phyloP scores from a whole-genome alignment of 2,329 filamentous ascomycete genomes.

The Sordariomycetes sp. region DNA sequence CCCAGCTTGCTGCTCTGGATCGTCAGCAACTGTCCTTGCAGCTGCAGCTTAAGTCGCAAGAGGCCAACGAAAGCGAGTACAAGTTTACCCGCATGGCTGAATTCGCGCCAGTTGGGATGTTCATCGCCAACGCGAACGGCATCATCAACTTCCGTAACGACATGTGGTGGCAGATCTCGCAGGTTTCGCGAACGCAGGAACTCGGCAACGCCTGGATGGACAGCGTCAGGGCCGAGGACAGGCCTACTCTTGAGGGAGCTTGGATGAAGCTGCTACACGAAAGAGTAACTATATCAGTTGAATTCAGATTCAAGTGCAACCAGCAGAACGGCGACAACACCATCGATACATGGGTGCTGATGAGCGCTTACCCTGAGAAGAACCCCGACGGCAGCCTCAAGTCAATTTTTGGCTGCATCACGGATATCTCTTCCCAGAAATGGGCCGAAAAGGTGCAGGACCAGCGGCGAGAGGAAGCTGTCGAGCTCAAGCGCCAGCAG shows the following conservation, averaged over 20 bases:
- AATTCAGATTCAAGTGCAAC: conserved; percentile 66
- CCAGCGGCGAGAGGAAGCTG: conserved; percentile 67
- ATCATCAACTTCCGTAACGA: conserved; percentile 74
- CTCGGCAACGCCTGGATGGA: conserved; percentile 63
- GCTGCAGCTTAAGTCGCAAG: conserved; percentile 54
- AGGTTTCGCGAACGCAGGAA: conserved; percentile 49
- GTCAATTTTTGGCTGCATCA: conserved; percentile 72
- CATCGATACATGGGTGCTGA: conserved; percentile 66
- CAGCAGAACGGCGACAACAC: conserved; percentile 52
- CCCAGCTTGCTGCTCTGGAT: conserved; percentile 65
- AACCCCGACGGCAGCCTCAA: conserved; percentile 55
- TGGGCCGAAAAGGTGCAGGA: conserved; percentile 75
- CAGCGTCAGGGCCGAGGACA: conserved; percentile 59
- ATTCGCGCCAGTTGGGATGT: conserved; percentile 75
- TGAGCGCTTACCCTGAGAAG: conserved; percentile 68
- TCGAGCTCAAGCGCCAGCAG: conserved; percentile 67
- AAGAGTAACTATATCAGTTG: conserved; percentile 56
- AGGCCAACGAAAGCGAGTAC: conserved; percentile 60
- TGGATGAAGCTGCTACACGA: conserved; percentile 56
- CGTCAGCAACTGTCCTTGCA: conserved; percentile 70
- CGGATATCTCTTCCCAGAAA: conserved; percentile 80
- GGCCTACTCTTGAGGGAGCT: conserved; percentile 43
- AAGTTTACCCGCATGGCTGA: conserved; percentile 80
- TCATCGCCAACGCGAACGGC: conserved; percentile 66
- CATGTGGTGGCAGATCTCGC: conserved; percentile 65